Base-by-base conservation (phyloP, 805 yeast species). In the Myxozyma udenii region DNA sequence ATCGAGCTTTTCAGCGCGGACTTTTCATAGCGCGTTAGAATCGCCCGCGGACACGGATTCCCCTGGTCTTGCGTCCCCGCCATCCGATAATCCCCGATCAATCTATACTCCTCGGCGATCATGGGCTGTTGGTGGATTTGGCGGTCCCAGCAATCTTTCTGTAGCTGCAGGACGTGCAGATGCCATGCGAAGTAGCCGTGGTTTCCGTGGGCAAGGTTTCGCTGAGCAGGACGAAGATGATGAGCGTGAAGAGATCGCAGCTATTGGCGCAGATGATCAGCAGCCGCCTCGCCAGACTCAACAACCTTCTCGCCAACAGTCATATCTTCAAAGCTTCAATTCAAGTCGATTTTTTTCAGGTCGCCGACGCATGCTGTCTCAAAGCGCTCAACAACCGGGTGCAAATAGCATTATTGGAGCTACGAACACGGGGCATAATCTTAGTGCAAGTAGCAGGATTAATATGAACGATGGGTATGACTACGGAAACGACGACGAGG, bases 41-140 rank as follows among this genome's bases (percentile, higher is more conserved):
- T n/a, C n/a, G n/a, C n/a, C n/a, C n/a, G n/a, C n/a, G n/a, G n/a
- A n/a, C n/a, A n/a, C n/a, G n/a, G n/a, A n/a, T n/a, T n/a, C n/a
- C n/a, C n/a, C n/a, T n/a, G 33, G 33, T 28, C 33, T 9, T 28
- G 33, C 33, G 14, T 9, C 12, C 33, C 12, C 33, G 12, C 12
- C 33, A 28, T 9, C 9, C 33, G 57, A 50, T 28, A 54, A 40
- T 19, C 46, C 46, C 21, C 32, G 53, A 14, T 41, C 57, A 16
- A 25, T 43, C 19, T 47, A 54, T 36, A 46, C 53, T 3, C 58
- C 58, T 9, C 41, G 57, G 2, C 42, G 59, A 19, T 26, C 33
- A 22, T 44, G 58, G 59, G 47, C 28, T 6, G 24, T 21, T 9
- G 40, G 42, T 7, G 40, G 36, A 6, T 9, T 36, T n/a, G 41